Evolutionary conservation across 257 asterid genomes (phyloP), one percentile per base, ranked within the genome.

Genomic region (Fraxinus excelsior): DNA sequence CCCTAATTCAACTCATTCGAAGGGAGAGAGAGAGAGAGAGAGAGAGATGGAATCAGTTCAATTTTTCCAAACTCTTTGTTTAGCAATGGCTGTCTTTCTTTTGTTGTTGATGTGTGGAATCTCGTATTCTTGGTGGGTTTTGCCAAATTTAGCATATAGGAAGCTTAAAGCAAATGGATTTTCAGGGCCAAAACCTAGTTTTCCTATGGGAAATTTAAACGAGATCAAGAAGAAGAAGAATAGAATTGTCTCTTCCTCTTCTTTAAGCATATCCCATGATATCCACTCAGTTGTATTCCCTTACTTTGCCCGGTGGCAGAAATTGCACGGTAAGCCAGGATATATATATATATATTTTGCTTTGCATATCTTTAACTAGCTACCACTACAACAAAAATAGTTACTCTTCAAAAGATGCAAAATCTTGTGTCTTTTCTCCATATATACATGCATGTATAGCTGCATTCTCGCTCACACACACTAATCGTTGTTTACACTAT

Each of bases 221-320:
- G 92, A 87, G 38, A 91, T 94, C 85, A 89, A 77, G 51, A 85
- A 44, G 69, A 85, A 44, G 69, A 51, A 58, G 35, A 79, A 58
- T 26, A 29, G 65, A 49, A 5, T 58, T 73, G 7, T 11, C 10
- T 26, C 16, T 23, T 26, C 18, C 35, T 51, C 87, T 0, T 9
- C 78, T n/a, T 12, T 26, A 31, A 40, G 44, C 44, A 31, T 82
- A 69, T 86, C 90, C 25, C 84, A 88, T 82, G 92, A 91, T 74
- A 93, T 95, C 14, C 98, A 95, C 74, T 80, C 97, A 13, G 67
- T 74, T 31, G 94, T 80, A 13, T 90, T 93, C 76, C 99, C 97
- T 0, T 87, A 87, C 84, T 95, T 95, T 73, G 80, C 96, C 32
- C 72, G 16, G 5, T 93, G 99, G 98, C 92, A 91, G 78, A 87